These are phyloP conservation scores for Penicillium herquei DNA, from an alignment of 495 filamentous ascomycete genomes.

Conservation along the genomic window DNA sequence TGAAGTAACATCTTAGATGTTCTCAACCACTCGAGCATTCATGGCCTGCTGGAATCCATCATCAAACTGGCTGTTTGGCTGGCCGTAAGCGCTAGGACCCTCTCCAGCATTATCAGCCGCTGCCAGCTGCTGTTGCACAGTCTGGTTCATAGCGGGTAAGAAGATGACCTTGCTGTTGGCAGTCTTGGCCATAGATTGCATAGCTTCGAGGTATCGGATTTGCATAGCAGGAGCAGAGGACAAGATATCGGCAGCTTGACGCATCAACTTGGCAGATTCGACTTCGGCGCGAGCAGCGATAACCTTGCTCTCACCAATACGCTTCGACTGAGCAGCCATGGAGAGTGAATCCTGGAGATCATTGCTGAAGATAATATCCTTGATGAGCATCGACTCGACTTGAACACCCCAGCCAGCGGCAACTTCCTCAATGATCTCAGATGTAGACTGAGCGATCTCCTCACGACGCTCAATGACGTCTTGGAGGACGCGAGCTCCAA, in stretches of 20 bases:
- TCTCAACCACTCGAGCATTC: conserved; percentile 81
- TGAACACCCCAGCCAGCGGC: conserved; percentile 91
- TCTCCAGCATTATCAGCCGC: conserved; percentile 57
- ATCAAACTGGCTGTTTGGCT: conserved; percentile 25
- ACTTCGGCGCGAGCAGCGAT: conserved; percentile 97
- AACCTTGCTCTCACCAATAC: conserved; percentile 97
- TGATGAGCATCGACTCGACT: conserved; percentile 98
- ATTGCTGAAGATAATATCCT: conserved; percentile 96
- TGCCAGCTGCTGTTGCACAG: conserved; percentile 46
- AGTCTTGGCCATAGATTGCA: conserved; percentile 97
- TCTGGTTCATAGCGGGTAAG: conserved; percentile 62
- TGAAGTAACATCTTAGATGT: conserved; percentile 57
- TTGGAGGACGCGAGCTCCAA: conserved; percentile 93
- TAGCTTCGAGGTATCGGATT: conserved; percentile 97
- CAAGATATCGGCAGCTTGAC: conserved; percentile 95
- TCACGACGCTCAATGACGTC: conserved; percentile 99
- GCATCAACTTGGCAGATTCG: conserved; percentile 95
- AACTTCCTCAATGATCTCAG: conserved; percentile 97
- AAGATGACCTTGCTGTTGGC: conserved; percentile 98
- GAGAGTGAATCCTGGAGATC: conserved; percentile 97
- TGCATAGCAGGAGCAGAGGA: conserved; percentile 96
- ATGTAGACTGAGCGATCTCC: conserved; percentile 89
- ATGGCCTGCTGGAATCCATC: conserved; percentile 79
- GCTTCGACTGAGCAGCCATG: conserved; percentile 99
- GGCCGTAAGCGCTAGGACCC: conserved; percentile 54